Evolutionary conservation across 495 filamentous ascomycete genomes (phyloP), one percentile per base, ranked within the genome.

Genomic region (Hypoxylon perforatum): DNA sequence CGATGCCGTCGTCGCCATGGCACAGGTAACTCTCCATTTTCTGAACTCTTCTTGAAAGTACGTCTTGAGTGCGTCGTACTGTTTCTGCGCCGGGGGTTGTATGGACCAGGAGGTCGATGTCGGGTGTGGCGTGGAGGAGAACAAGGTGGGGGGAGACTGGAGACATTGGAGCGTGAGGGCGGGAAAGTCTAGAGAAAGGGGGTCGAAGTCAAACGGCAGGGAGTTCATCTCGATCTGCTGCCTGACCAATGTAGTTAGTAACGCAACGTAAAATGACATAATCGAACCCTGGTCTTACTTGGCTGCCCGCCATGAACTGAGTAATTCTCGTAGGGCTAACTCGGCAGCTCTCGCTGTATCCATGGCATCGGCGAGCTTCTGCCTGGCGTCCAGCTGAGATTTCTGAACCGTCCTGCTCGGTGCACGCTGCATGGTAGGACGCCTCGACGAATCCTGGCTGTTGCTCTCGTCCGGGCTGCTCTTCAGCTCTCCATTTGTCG

Each of bases 261-360:
- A 6, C 21, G 14, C 4, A 7, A 3, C 38, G 15, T 19, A 10
- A n/a, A 44, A 45, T 17, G 11, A 15, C 28, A 41, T 11, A 15
- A 39, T 12, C 23, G 17, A 14, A 19, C 25, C 0, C 61, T 18
- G 19, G 51, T 51, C 70, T 59, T 82, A 94, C 92, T 87, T 93
- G 46, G 93, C 92, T 63, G 92, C 92, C 72, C 90, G 87, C 61
- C 93, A 82, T 61, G 88, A 93, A 45, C 88, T 86, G 14, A 96
- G 78, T 38, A 96, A 81, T 72, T 97, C 93, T 57, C 89, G 81
- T 69, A 97, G 77, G 8, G 93, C 93, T 66, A 96, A 73, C 76
- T 97, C 92, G n/a, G 92, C 85, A 4, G 93, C 93, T 58, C 86
- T 86, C 39, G 86, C 86, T 18, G 85, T 92, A 69, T 96, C 92